Conservation (phyloP, 768 basidiomycete genomes). For the Hericium erinaceus region DNA sequence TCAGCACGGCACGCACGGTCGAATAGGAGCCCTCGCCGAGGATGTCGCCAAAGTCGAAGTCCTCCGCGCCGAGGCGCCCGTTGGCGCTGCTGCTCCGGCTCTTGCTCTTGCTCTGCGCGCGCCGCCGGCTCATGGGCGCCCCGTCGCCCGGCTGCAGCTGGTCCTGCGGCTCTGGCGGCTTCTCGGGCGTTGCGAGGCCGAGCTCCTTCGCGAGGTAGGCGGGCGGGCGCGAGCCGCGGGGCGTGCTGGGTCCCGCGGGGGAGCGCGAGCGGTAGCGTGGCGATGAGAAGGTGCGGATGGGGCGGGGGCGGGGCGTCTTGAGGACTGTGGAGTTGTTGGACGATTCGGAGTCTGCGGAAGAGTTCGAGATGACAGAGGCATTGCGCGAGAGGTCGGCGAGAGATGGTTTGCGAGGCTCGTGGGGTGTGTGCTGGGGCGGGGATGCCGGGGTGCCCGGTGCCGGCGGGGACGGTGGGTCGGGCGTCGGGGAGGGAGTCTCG, state of each 20-base stretch:
- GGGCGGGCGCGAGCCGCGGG: slow-evolving; percentile 33
- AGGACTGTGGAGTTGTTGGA: slow-evolving; percentile 32
- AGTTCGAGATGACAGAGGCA: slow-evolving; percentile 65
- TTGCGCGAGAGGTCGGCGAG: slow-evolving; percentile 67
- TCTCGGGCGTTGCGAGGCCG: slow-evolving; percentile 26
- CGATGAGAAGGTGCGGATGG: slow-evolving; percentile 53
- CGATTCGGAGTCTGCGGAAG: slow-evolving; percentile 44
- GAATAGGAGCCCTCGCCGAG: slow-evolving; percentile 81
- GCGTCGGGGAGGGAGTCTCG: background rate
- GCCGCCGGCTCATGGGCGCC: slow-evolving; percentile 20
- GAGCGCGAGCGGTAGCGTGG: slow-evolving; percentile 48
- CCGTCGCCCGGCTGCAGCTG: background rate
- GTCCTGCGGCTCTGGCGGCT: slow-evolving; percentile 4
- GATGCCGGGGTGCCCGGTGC: slow-evolving; percentile 20
- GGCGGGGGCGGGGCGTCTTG: slow-evolving; percentile 32
- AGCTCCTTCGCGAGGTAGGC: slow-evolving; percentile 53
- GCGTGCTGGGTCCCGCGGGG: slow-evolving; percentile 32
- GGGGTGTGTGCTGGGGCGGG: background rate
- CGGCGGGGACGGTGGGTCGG: too few species aligned
- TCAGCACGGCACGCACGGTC: slow-evolving; percentile 40
- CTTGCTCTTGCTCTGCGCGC: slow-evolving; percentile 25
- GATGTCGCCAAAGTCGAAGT: slow-evolving; percentile 67
- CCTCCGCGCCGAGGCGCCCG: slow-evolving; percentile 38
- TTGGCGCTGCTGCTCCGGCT: slow-evolving; percentile 40
- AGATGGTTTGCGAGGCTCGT: slow-evolving; percentile 18